phyloP scores from a whole-genome alignment of 495 filamentous ascomycete genomes.

The Collariella sp. region DNA sequence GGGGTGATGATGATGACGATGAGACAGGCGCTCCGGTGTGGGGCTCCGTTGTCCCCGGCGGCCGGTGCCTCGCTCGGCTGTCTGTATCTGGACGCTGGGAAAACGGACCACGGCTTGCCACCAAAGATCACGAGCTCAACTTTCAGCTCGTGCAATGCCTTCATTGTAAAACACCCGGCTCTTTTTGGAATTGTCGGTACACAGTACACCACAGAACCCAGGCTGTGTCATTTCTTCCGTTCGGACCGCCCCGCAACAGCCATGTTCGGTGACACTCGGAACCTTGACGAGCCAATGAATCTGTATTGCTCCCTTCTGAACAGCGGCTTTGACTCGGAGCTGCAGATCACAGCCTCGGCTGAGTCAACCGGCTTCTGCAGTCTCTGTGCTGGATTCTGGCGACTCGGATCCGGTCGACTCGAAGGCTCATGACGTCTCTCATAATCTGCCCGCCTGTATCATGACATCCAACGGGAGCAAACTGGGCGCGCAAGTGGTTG shows the following conservation, averaged over 20 bases:
- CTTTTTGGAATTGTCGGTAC: not conserved
- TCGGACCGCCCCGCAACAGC: slow-evolving; percentile 13
- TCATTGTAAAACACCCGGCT: not conserved
- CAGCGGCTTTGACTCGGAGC: not conserved
- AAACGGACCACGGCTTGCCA: not conserved
- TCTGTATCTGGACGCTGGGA: not conserved
- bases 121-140: not conserved
- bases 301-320: not conserved
- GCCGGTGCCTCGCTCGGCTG: not conserved
- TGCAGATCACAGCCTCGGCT: slow-evolving; percentile 5
- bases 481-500: not conserved
- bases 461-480: slow-evolving; percentile 19
- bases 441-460: slow-evolving; percentile 15
- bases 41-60: not conserved
- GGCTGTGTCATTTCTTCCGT: slow-evolving; percentile 9
- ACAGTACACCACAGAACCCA: not conserved
- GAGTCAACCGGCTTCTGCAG: too few species aligned
- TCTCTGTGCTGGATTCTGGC: not conserved
- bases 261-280: slow-evolving; percentile 8
- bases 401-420: slow-evolving; percentile 6
- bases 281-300: not conserved
- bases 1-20: not conserved
- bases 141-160: not conserved
- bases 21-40: not conserved
- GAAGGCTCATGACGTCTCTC: not conserved